Base-by-base conservation (phyloP, 2,329 filamentous ascomycete species). In the Cadophora sp. region DNA sequence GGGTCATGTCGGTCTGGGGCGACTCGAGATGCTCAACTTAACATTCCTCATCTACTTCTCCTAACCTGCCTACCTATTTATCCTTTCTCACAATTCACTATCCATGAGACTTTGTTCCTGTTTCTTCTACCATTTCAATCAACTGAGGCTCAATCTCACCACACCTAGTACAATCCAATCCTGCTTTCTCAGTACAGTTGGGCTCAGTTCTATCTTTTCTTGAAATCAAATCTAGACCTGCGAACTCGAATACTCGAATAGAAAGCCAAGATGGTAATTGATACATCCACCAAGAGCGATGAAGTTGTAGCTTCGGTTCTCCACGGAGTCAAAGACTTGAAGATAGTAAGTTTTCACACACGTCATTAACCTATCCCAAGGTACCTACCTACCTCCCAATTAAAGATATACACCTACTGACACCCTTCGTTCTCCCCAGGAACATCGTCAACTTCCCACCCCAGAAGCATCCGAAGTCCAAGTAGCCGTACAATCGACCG, bases 401-500 rank as follows among this genome's bases (percentile, higher is more conserved):
- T 14, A 9, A 48, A 51, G 27, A 41, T 55, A 43, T 36, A 56
- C 30, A 7, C n/a, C 13, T 14, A 59, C 50, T 59, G 20, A 60
- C 66, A 14, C 45, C 13, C 20, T 30, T 30, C 27, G 6, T 33
- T 9, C 33, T 20, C 24, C 39, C 50, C 61, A 78, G 76, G 76
- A 77, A 73, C 59, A 68, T 50, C 73, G 76, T 33, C 50, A 61
- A 9, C 71, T 78, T 6, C 47, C 47, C 14, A 59, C 62, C 18
- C 77, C 76, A 59, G 66, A 61, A 24, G 56, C 74, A 58, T 63
- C 66, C 60, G 92, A 97, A 82, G 93, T 97, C 59, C 93, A 93
- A 51, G 80, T 98, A 67, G 92, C 92, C 63, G 87, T 98, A 78
- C 92, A 95, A 81, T 95, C 92, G 80, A 98, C 95, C 2, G 96